A percentile compares a stretch with the other conserved stretches of the same genome.
Evolutionary conservation across 805 yeast species (phyloP).

Genomic region (Kurtzmaniella cleridarum): DNA sequence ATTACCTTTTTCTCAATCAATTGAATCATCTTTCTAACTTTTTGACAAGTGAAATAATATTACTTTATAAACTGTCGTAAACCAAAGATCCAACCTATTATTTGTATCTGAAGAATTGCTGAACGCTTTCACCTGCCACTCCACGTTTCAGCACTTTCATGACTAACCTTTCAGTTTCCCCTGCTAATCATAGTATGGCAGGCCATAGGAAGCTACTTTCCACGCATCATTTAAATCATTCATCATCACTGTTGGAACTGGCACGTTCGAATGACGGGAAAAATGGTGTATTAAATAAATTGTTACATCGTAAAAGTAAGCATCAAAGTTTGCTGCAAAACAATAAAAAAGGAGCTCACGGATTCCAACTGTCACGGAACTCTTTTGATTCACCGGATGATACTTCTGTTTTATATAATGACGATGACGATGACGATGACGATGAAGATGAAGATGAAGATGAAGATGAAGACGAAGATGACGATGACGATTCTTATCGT

Average conservation of each 20-base stretch:
- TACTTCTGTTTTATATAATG: slow-evolving; percentile 17
- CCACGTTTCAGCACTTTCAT: slow-evolving; percentile 1
- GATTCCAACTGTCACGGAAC: slow-evolving; percentile 3
- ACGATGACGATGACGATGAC: slow-evolving; percentile 15
- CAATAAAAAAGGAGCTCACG: slow-evolving; percentile 1
- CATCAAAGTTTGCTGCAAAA: slow-evolving; percentile 1
- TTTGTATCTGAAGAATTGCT: no score
- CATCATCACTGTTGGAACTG: neutral
- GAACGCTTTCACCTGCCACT: neutral
- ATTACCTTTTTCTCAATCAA: no score
- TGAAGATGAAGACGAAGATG: slow-evolving; percentile 8
- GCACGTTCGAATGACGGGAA: neutral
- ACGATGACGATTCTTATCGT: neutral
- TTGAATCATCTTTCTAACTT: no score
- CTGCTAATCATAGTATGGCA: neutral
- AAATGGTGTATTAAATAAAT: neutral
- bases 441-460: slow-evolving; percentile 8
- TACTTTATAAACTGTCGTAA: neutral
- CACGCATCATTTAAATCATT: neutral
- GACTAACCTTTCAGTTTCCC: neutral
- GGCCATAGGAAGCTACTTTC: neutral
- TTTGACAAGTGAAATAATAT: no score
- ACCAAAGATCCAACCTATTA: no score
- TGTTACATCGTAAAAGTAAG: neutral
- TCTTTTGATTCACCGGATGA: slow-evolving; percentile 15